Evolutionary conservation across 106 monocot genomes (phyloP), one percentile per base, ranked within the genome.

Genomic region (Dendrobium catenatum): DNA sequence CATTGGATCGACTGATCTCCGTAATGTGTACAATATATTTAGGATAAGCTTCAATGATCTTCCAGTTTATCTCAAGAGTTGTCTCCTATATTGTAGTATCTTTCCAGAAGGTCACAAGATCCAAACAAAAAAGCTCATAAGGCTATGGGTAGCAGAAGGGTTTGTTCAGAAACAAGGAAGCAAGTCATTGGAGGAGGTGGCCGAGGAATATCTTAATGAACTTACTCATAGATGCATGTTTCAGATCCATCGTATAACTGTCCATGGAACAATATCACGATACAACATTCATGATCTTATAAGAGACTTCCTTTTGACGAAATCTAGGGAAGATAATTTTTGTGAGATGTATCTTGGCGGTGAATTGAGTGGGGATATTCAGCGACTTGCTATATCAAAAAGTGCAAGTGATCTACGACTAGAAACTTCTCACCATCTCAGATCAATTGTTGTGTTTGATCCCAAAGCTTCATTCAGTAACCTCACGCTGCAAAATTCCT

Each of bases 141-240:
- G 80, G 27, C 37, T 76, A 5, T 88, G 88, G 88, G 84, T 88
- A 5, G 82, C 88, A 24, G 85, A 85, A 64, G 85, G 87, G 3
- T 87, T 87, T 42, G 55, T 80, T 22, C 18, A 75, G 31, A 58
- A 40, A 40, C 20, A 42, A 9, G 27, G 33, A 40, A 41, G n/a
- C 1, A 51, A 16, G 2, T 66, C 84, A 47, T 20, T 43, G 22
- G 87, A 88, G 46, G 84, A 88, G 26, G 72, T 58, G 19, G 87
- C 87, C 1, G 72, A 55, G 75, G 72, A 80, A 9, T 85, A 80
- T 59, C 55, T 88, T 0, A 85, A 77, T 29, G 29, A 29, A 29
- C 29, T 29, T 29, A 29, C 29, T 29, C 29, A 29, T 29, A 29
- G 29, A 29, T 29, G 29, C 29, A 29, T 29, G 29, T 0, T 29